Percentiles rank a stretch among this genome's conserved stretches.
Evolutionary conservation across 148 eudicot genomes (phyloP).

Genomic region (Amaranthus cruentus): DNA sequence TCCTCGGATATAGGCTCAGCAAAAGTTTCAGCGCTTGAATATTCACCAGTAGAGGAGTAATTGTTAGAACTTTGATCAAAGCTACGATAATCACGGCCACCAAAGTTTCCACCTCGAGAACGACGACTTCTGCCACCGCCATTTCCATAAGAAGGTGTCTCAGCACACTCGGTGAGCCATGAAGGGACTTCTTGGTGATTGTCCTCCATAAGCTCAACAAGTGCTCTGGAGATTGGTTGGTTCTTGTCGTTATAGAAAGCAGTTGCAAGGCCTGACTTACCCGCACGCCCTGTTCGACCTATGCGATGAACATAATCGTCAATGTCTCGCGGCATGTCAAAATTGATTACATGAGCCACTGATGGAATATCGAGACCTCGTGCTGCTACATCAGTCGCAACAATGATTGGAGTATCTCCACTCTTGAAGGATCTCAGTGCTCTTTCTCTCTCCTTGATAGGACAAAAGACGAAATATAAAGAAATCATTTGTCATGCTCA

Average conservation of each 20-base stretch:
- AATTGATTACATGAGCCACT: slow-evolving; percentile 74
- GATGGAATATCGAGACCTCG: slow-evolving; percentile 67
- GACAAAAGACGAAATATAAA: slow-evolving; percentile 1
- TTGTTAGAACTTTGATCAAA: slow-evolving; percentile 21
- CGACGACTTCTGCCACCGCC: slow-evolving; percentile 36
- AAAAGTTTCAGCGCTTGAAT: slow-evolving; percentile 11
- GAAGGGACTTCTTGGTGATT: slow-evolving; percentile 58
- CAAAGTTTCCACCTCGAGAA: slow-evolving; percentile 44
- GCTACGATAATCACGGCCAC: slow-evolving; percentile 48
- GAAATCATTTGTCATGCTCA: background rate
- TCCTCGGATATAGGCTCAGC: slow-evolving; percentile 3
- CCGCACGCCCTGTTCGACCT: slow-evolving; percentile 78
- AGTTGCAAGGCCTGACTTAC: slow-evolving; percentile 69
- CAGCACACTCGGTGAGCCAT: slow-evolving; percentile 54
- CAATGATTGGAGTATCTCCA: slow-evolving; percentile 61
- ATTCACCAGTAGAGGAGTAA: slow-evolving; percentile 19
- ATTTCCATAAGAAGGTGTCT: slow-evolving; percentile 27
- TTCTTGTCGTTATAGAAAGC: slow-evolving; percentile 68
- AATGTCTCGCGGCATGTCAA: slow-evolving; percentile 60
- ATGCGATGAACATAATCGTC: slow-evolving; percentile 72
- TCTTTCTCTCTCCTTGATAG: slow-evolving; percentile 54
- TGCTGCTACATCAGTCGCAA: slow-evolving; percentile 82
- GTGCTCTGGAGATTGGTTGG: slow-evolving; percentile 46
- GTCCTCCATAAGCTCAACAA: slow-evolving; percentile 57
- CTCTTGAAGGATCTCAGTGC: slow-evolving; percentile 65